Percentiles rank a stretch among this genome's conserved stretches.
phyloP scores from a whole-genome alignment of 306 rosid species.

The Crotalaria pallida region DNA sequence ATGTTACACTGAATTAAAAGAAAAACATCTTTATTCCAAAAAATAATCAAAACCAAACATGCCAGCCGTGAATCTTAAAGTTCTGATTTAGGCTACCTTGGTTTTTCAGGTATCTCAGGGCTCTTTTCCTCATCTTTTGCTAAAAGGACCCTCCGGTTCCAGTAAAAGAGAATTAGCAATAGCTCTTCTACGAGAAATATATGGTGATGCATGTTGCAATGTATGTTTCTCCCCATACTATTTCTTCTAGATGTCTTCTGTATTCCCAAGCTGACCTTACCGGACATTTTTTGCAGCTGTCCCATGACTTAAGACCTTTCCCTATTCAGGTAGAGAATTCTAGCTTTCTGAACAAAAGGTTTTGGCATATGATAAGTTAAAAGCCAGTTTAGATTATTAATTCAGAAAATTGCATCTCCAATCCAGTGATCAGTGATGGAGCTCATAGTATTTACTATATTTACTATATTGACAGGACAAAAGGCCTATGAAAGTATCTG shows the following conservation, averaged over 20 bases:
- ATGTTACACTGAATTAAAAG: no score
- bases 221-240: constrained; percentile 40
- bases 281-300: constrained; percentile 49
- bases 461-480: constrained; percentile 57
- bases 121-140: constrained; percentile 62
- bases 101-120: constrained; percentile 47
- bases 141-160: constrained; percentile 65
- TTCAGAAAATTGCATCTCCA: not conserved
- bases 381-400: not conserved
- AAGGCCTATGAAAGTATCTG: constrained; percentile 47
- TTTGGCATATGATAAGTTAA: not conserved
- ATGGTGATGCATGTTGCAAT: constrained; percentile 62
- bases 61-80: not conserved
- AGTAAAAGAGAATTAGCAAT: constrained; percentile 65
- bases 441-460: not conserved
- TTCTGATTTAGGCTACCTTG: constrained; percentile 10
- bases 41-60: not conserved
- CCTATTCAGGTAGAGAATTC: constrained; percentile 57
- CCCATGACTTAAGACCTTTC: constrained; percentile 67
- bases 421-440: not conserved
- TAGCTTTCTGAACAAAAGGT: not conserved
- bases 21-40: no score
- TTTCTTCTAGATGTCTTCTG: not conserved
- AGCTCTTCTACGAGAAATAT: constrained; percentile 71
- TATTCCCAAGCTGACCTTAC: constrained; percentile 19